A percentile compares a stretch with the other conserved stretches of the same genome.
phyloP scores from a whole-genome alignment of 1,139 yeast genomes.

The Yamadazyma siamensis region DNA sequence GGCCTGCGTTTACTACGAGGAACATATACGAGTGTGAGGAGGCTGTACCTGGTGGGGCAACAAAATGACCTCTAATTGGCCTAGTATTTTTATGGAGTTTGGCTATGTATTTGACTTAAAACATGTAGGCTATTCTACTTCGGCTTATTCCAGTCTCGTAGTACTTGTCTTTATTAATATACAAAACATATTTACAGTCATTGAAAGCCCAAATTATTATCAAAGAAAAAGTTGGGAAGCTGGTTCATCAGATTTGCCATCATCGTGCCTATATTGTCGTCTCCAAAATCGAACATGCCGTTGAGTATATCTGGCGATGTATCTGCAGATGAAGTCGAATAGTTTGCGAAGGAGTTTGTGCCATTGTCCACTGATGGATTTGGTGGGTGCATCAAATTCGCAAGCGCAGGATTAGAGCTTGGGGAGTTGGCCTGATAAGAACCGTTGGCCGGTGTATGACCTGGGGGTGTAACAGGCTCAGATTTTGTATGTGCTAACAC shows the following conservation, averaged over 20 bases:
- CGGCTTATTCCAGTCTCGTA: no score
- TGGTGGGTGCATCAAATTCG: conserved; percentile 20
- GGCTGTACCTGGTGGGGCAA: no score
- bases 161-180: no score
- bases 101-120: no score
- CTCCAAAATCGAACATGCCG: conserved; percentile 6
- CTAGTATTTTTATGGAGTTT: no score
- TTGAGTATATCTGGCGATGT: conserved; percentile 8
- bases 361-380: conserved; percentile 2
- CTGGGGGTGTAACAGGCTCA: no score
- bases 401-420: conserved; percentile 22
- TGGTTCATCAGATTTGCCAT: conserved; percentile 13
- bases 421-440: conserved; percentile 14
- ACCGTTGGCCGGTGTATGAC: background rate
- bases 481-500: background rate
- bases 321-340: conserved; percentile 2
- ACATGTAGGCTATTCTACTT: no score
- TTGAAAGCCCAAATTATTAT: conserved; percentile 30
- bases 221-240: conserved; percentile 41
- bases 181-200: no score
- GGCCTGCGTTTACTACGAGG: no score
- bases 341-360: background rate
- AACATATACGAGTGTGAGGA: no score
- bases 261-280: conserved; percentile 10
- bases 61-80: no score